A percentile compares a stretch with the other conserved stretches of the same genome.
Conservation (phyloP, 805 yeast species). For the Kuraishia molischiana region DNA sequence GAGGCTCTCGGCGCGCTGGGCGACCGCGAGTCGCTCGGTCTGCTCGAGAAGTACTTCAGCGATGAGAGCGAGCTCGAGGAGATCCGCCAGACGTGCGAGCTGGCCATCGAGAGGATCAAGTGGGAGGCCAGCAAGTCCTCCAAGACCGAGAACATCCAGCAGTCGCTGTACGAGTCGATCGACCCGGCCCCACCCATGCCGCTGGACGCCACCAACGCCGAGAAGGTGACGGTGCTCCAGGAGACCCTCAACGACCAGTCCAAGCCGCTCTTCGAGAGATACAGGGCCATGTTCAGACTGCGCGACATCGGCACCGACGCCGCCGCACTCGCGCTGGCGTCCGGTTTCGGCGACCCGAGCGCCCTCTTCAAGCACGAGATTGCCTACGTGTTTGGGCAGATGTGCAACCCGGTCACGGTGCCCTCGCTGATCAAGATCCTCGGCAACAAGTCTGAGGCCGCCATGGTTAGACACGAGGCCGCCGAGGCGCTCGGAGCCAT, state of each 20-base stretch:
- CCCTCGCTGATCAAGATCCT: slow-evolving; percentile 81
- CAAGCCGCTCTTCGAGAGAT: slow-evolving; percentile 81
- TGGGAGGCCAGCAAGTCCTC: slow-evolving; percentile 76
- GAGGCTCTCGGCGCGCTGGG: slow-evolving; percentile 97
- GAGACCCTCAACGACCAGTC: slow-evolving; percentile 64
- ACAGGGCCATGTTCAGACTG: slow-evolving; percentile 96
- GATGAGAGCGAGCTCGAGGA: slow-evolving; percentile 68
- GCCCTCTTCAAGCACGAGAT: slow-evolving; percentile 96
- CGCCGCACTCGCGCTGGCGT: slow-evolving; percentile 85
- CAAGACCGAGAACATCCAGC: slow-evolving; percentile 60
- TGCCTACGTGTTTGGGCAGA: slow-evolving; percentile 96
- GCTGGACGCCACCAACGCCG: slow-evolving; percentile 30
- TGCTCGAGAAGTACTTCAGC: slow-evolving; percentile 55
- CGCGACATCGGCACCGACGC: slow-evolving; percentile 92
- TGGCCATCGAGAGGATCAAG: slow-evolving; percentile 88
- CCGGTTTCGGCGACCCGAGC: slow-evolving; percentile 83
- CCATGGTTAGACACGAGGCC: slow-evolving; percentile 99
- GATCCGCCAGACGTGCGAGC: slow-evolving; percentile 94
- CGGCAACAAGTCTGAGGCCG: slow-evolving; percentile 72
- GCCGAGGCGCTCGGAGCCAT: slow-evolving; percentile 98
- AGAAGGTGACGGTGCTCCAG: slow-evolving; percentile 58
- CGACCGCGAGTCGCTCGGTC: slow-evolving; percentile 57
- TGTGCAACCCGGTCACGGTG: slow-evolving; percentile 87
- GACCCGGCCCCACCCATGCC: slow-evolving; percentile 99
- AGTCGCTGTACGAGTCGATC: slow-evolving; percentile 73